Base-by-base conservation (phyloP, 345 rosid genomes). In the Balakata baccata region DNA sequence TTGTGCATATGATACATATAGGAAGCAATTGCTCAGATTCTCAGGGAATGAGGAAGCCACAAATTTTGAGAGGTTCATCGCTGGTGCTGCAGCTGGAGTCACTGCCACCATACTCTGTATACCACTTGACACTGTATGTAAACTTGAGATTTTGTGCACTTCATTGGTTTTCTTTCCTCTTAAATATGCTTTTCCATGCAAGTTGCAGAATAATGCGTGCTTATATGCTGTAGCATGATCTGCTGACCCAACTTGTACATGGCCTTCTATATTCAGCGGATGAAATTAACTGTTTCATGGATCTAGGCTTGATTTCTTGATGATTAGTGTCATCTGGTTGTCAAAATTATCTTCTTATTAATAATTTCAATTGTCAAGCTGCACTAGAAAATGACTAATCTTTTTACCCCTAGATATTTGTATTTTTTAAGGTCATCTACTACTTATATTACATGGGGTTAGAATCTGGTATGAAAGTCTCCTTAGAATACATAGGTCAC, bases 21-120 rank as follows among this genome's bases (percentile, higher is more conserved):
- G 95, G 80, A 86, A 88, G 69, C 89, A 88, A 66, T 80, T 90
- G 84, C 86, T 85, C 45, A 82, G 75, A 49, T 54, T 87, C 7
- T 82, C 91, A 0, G 85, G 92, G 65, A 88, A 88, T 45, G 83
- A 85, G 73, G 94, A 85, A 67, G 84, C 89, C 6, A 86, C 89
- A 7, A 86, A 90, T 78, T 85, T 87, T 78, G 92, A 90, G 80
- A 83, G 90, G 82, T 86, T 90, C 68, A 62, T 90, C 52, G 90
- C 92, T 47, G 94, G 94, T 76, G 94, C 92, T 64, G 95, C 88
- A 14, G 95, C 95, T 3, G 92, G 95, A 75, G 84, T 88, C 39
- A 86, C 95, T 14, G 95, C 95, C 47, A 83, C 89, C 16, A 60
- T 86, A 43, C 87, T 90, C 78, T 90, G 95, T 70, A 78, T 90